Conservation (phyloP, 495 filamentous ascomycete genomes). For the Viridothelium virens region DNA sequence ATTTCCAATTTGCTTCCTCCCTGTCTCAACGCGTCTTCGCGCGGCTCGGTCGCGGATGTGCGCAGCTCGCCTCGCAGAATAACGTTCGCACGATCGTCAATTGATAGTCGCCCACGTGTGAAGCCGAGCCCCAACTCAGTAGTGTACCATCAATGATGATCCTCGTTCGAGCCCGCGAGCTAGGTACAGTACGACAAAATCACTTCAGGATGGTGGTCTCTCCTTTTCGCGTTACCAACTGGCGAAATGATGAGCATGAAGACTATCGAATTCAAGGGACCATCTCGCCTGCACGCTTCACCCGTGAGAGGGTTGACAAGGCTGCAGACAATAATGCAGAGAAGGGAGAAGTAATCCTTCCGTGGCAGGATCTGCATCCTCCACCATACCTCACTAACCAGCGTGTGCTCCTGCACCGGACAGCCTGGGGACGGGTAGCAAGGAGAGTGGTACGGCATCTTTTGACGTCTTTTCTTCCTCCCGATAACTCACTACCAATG, state of each 20-base stretch:
- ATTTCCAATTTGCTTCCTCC: not conserved
- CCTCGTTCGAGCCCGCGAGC: too few species aligned
- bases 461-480: not conserved
- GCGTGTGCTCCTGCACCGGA: not conserved
- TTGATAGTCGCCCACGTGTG: not conserved
- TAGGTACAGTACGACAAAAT: too few species aligned
- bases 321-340: not conserved
- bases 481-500: not conserved
- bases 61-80: not conserved
- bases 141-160: too few species aligned
- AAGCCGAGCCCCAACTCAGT: not conserved
- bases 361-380: not conserved
- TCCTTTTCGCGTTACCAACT: not conserved
- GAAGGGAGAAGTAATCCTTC: not conserved
- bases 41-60: not conserved
- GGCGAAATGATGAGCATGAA: not conserved
- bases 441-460: not conserved
- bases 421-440: not conserved
- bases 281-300: too few species aligned
- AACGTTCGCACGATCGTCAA: not conserved
- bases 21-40: not conserved
- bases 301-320: not conserved
- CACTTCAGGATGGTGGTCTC: too few species aligned
- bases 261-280: too few species aligned
- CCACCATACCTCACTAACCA: not conserved